phyloP scores from a whole-genome alignment of 768 basidiomycete species.

The Mycena vulgaris region DNA sequence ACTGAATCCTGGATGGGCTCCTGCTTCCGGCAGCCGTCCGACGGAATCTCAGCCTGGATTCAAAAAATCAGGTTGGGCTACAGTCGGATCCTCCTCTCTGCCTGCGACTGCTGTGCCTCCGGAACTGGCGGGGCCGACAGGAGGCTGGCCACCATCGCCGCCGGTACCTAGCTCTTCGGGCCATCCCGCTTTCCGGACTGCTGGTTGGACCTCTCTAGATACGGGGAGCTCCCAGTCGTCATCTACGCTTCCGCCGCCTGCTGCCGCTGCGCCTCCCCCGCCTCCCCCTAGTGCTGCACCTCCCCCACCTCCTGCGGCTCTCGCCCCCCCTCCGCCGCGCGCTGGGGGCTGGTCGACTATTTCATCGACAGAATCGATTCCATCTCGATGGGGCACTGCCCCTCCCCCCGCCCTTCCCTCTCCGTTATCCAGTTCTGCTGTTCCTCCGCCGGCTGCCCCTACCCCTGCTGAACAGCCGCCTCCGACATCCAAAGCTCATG shows the following conservation, averaged over 20 bases:
- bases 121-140: constrained; percentile 15
- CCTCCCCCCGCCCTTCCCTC: constrained; percentile 4
- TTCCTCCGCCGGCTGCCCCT: constrained; percentile 23
- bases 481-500: constrained; percentile 45
- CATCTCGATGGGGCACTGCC: constrained; percentile 17
- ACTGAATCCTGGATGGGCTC: constrained; percentile 68
- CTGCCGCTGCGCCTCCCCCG: constrained; percentile 33
- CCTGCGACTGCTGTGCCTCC: constrained; percentile 22
- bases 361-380: constrained; percentile 8
- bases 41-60: constrained; percentile 49
- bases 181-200: constrained; percentile 69
- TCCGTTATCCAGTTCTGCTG: constrained; percentile 10
- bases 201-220: constrained; percentile 80
- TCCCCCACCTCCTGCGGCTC: constrained; percentile 40
- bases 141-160: constrained; percentile 36
- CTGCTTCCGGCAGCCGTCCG: constrained; percentile 47
- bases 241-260: constrained; percentile 40
- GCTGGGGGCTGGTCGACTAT: constrained; percentile 35
- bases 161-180: constrained; percentile 37
- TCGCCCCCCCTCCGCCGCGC: constrained; percentile 28
- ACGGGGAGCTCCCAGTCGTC: constrained; percentile 54
- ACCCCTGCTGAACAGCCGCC: constrained; percentile 19
- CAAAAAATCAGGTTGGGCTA: constrained; percentile 67
- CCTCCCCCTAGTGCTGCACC: constrained; percentile 39
- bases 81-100: constrained; percentile 52